phyloP scores from a whole-genome alignment of 2,329 filamentous ascomycete genomes.

The Phialocephala subalpina region DNA sequence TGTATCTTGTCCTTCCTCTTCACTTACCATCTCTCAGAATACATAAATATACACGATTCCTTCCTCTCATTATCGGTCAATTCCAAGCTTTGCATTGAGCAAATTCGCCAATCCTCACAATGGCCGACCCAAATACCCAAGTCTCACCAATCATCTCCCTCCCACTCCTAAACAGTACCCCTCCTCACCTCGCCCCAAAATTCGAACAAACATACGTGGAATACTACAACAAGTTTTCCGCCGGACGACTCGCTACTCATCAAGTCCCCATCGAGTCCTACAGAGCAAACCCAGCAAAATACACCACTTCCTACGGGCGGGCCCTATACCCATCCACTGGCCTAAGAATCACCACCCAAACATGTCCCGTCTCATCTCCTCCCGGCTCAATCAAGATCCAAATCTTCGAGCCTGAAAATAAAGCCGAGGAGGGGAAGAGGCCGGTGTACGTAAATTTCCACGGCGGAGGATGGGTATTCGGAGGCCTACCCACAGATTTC shows the following conservation, averaged over 20 bases:
- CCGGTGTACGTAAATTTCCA: conserved; percentile 43
- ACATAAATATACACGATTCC: not conserved
- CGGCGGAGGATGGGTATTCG: conserved; percentile 50
- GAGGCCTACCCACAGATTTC: conserved; percentile 47
- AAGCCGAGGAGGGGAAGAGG: conserved; percentile 40
- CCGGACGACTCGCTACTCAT: conserved; percentile 50
- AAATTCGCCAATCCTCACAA: not conserved
- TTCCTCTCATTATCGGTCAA: no score
- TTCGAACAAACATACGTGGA: conserved; percentile 51
- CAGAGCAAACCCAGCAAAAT: conserved; percentile 49
- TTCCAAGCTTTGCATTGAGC: no score
- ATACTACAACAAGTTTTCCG: conserved; percentile 52
- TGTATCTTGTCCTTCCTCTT: not conserved
- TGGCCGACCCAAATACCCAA: conserved; percentile 16
- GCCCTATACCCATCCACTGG: conserved; percentile 43
- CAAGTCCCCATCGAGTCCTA: conserved; percentile 45
- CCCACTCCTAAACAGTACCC: conserved; percentile 52
- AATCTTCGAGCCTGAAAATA: conserved; percentile 48
- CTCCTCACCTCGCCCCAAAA: conserved; percentile 45
- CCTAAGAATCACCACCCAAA: conserved; percentile 49
- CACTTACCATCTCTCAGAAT: not conserved
- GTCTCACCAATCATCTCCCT: conserved; percentile 35
- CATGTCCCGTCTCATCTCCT: conserved; percentile 46
- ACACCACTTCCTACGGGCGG: conserved; percentile 47
- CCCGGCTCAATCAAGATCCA: conserved; percentile 49